Evolutionary conservation across 805 yeast species (phyloP).

Genomic region (Metschnikowia orientalis): DNA sequence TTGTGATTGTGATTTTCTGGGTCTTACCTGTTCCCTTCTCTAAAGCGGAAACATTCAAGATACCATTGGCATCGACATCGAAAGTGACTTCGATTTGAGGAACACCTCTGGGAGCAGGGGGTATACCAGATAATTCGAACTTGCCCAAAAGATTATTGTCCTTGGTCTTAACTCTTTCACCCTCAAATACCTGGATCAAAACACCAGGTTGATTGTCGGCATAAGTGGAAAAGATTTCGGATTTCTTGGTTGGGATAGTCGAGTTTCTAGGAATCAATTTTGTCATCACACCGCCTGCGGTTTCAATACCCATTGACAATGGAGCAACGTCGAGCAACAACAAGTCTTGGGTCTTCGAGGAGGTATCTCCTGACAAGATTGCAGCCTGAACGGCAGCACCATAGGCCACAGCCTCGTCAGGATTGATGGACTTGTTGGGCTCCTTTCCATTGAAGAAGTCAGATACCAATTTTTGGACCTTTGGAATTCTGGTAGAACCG

Average conservation of each 20-base stretch:
- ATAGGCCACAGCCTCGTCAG: conserved; percentile 98
- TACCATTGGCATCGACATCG: conserved; percentile 83
- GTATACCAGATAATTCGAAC: conserved; percentile 80
- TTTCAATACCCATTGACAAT: conserved; percentile 91
- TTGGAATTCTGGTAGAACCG: conserved; percentile 98
- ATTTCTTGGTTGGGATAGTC: conserved; percentile 91
- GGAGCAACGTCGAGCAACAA: conserved; percentile 89
- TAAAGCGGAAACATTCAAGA: conserved; percentile 77
- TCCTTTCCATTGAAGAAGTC: conserved; percentile 97
- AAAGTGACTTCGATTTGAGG: conserved; percentile 91
- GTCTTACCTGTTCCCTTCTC: conserved; percentile 94
- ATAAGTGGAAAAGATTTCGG: conserved; percentile 93
- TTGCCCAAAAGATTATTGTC: conserved; percentile 89
- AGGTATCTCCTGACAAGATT: conserved; percentile 91
- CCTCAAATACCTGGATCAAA: conserved; percentile 89
- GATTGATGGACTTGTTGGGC: conserved; percentile 94
- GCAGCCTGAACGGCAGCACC: conserved; percentile 99
- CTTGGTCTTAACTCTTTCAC: conserved; percentile 93
- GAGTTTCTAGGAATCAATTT: conserved; percentile 92
- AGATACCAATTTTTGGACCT: conserved; percentile 89
- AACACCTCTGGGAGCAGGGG: conserved; percentile 89
- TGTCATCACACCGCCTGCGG: conserved; percentile 97
- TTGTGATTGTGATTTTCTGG: conserved; percentile 85
- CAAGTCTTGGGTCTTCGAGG: conserved; percentile 93
- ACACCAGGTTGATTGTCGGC: conserved; percentile 97